Evolutionary conservation across 2,329 filamentous ascomycete genomes (phyloP).

Genomic region (Elsinoe fawcettii): DNA sequence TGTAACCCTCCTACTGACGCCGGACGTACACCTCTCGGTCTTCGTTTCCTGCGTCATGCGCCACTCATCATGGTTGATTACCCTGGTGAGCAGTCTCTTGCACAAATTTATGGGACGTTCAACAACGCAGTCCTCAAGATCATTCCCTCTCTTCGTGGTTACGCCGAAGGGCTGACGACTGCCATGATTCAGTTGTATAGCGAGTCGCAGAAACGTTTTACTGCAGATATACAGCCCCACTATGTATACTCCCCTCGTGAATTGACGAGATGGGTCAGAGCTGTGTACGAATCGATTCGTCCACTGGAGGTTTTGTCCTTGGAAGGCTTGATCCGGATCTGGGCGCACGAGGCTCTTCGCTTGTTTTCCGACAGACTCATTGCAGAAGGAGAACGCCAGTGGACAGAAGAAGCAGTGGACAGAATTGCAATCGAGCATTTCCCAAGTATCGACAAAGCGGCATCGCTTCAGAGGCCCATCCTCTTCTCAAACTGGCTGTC

Average conservation of each 20-base stretch:
- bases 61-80: slow-evolving; percentile 99
- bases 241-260: slow-evolving; percentile 99
- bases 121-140: slow-evolving; percentile 95
- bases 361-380: slow-evolving; percentile 97
- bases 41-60: slow-evolving; percentile 88
- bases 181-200: slow-evolving; percentile 97
- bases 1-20: slow-evolving; percentile 98
- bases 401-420: slow-evolving; percentile 84
- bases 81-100: slow-evolving; percentile 85
- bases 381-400: slow-evolving; percentile 83
- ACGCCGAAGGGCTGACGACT: slow-evolving; percentile 85
- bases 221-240: slow-evolving; percentile 91
- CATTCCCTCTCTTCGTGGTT: slow-evolving; percentile 86
- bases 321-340: slow-evolving; percentile 90
- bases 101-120: slow-evolving; percentile 98
- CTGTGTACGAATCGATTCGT: slow-evolving; percentile 92
- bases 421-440: slow-evolving; percentile 86
- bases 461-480: slow-evolving; percentile 85
- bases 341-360: slow-evolving; percentile 93
- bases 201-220: slow-evolving; percentile 90
- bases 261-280: slow-evolving; percentile 92
- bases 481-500: slow-evolving; percentile 99
- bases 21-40: slow-evolving; percentile 87
- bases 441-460: slow-evolving; percentile 85
- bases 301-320: slow-evolving; percentile 81